Evolutionary conservation across 495 filamentous ascomycete species (phyloP), one percentile per base, ranked within the genome.

Genomic region (Barbatosphaeria neglecta): DNA sequence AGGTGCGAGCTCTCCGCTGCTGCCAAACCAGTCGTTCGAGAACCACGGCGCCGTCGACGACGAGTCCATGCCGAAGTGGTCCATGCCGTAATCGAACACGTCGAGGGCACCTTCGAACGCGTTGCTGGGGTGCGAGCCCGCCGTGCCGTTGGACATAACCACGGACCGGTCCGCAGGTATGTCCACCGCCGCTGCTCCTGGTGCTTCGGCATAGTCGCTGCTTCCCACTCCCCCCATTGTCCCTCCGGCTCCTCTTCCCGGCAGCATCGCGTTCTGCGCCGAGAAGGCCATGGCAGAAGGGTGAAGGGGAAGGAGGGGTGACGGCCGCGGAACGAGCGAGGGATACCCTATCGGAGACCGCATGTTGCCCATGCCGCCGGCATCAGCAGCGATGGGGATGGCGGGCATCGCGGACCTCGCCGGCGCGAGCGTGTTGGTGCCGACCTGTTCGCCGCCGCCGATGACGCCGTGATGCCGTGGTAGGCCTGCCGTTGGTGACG

Each of bases 71-170:
- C 55, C 57, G 33, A 58, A 64, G 4, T 55, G 56, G 37, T 64
- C 61, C 18, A 62, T 39, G 20, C 56, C 55, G 31, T 62, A 60
- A 33, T 62, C 57, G 22, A 64, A 58, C 0, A 57, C 59, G 19
- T 64, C 61, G 51, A 62, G 55, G 1, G 61, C 61, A 24, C 61
- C 61, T 40, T 64, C 61, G 35, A 64, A 64, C 6, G 61, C 61
- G 44, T 64, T 64, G 24, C 59, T 64, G 11, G 7, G 25, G 22
- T 23, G 18, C 37, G 45, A 13, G 7, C 20, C 45, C 7, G 45
- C 45, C 9, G 37, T 40, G 15, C 22, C 25, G 33, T 25, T 38
- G n/a, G 33, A 25, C 22, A 39, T 38, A 15, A 15, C 37, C 11
- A 33, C 18, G 1, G 45, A 40, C 13, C 56, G 57, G 22, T 59